These are phyloP conservation scores for Penicillium macrosclerotiorum DNA, from an alignment of 495 filamentous ascomycete species.

Conservation along the genomic window DNA sequence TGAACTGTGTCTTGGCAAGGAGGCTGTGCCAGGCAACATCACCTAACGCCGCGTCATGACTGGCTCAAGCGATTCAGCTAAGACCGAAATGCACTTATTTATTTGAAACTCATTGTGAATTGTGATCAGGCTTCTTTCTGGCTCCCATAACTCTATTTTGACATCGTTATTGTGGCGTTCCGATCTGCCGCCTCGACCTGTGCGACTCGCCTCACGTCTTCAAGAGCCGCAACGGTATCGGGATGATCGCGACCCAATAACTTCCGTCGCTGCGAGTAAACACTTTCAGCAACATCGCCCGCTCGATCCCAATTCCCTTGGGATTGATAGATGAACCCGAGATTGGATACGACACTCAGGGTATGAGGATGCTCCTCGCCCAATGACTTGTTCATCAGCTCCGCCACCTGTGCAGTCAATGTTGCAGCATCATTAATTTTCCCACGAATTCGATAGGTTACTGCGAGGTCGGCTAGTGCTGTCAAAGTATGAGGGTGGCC, in stretches of 20 bases:
- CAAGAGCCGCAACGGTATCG: constrained; percentile 22
- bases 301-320: constrained; percentile 24
- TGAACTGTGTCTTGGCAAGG: constrained; percentile 20
- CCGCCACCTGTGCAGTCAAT: constrained; percentile 17
- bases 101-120: too few relatives aligned
- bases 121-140: neutral
- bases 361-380: constrained; percentile 36
- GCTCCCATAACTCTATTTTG: constrained; percentile 8
- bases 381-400: constrained; percentile 18
- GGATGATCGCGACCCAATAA: constrained; percentile 28
- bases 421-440: constrained; percentile 25
- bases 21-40: constrained; percentile 11
- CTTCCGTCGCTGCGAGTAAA: constrained; percentile 14
- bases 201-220: constrained; percentile 12
- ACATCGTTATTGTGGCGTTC: constrained; percentile 5
- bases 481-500: constrained; percentile 39
- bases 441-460: constrained; percentile 18
- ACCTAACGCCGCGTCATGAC: neutral
- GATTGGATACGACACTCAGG: constrained; percentile 15
- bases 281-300: constrained; percentile 17
- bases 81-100: too few relatives aligned
- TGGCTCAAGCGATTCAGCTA: too few relatives aligned
- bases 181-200: constrained; percentile 17
- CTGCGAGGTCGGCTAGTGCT: constrained; percentile 22
- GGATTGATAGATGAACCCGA: constrained; percentile 21